Percentiles rank a stretch among this genome's conserved stretches.
phyloP scores from a whole-genome alignment of 2,329 filamentous ascomycete species.

The Colletotrichum sp. region DNA sequence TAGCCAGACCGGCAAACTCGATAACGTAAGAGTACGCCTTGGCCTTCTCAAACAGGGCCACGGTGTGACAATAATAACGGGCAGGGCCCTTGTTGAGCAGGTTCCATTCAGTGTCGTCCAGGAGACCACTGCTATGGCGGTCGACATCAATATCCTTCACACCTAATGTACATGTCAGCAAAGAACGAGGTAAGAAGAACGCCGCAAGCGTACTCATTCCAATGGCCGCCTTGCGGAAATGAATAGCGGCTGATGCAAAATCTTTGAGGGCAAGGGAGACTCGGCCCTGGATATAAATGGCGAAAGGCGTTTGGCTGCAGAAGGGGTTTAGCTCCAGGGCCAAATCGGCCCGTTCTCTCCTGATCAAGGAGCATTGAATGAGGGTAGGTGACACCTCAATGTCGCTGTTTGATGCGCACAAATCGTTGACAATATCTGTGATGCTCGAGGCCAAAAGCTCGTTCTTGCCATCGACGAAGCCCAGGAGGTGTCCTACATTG shows the following conservation, averaged over 20 bases:
- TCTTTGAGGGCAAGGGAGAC: slow-evolving; percentile 77
- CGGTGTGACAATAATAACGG: slow-evolving; percentile 86
- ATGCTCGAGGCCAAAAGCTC: slow-evolving; percentile 63
- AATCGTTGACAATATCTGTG: slow-evolving; percentile 70
- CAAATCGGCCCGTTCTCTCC: slow-evolving; percentile 64
- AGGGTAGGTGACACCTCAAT: slow-evolving; percentile 67
- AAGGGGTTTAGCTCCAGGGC: slow-evolving; percentile 63
- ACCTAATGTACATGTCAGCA: slow-evolving; percentile 42
- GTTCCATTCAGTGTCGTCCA: slow-evolving; percentile 78
- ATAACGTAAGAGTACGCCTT: slow-evolving; percentile 81
- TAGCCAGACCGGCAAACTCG: slow-evolving; percentile 79
- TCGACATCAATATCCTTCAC: slow-evolving; percentile 50
- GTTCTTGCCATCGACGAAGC: slow-evolving; percentile 55
- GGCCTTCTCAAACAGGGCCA: slow-evolving; percentile 79
- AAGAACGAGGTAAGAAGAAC: slow-evolving; percentile 18
- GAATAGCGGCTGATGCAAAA: slow-evolving; percentile 72
- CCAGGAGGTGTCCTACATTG: slow-evolving; percentile 67
- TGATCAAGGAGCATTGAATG: slow-evolving; percentile 67
- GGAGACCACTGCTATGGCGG: slow-evolving; percentile 67
- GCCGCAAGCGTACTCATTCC: slow-evolving; percentile 72
- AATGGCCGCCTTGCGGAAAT: slow-evolving; percentile 84
- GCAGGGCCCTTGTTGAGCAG: slow-evolving; percentile 75
- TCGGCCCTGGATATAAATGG: slow-evolving; percentile 84
- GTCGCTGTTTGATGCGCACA: slow-evolving; percentile 69
- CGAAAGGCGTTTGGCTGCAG: slow-evolving; percentile 63